Evolutionary conservation across 1,284 basidiomycete species (phyloP).

Genomic region (Puccinia hordei): DNA sequence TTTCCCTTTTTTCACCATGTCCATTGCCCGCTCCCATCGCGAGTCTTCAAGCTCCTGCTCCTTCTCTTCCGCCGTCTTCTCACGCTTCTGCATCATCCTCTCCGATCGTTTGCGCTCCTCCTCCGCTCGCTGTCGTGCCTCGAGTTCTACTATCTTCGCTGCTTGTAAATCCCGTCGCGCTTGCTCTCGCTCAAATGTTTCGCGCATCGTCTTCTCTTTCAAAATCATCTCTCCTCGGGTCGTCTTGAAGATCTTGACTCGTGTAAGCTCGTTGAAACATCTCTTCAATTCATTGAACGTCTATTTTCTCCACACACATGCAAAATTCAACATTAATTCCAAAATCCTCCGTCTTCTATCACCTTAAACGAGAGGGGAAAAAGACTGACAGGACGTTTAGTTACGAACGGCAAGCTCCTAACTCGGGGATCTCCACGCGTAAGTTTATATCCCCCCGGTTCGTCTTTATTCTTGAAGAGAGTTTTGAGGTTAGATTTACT

Average conservation of each 20-base stretch:
- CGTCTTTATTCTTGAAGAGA: conserved; percentile 72
- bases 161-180: conserved; percentile 79
- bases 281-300: conserved; percentile 87
- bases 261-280: conserved; percentile 82
- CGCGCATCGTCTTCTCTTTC: conserved; percentile 78
- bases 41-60: conserved; percentile 74
- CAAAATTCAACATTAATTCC: not conserved
- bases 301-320: conserved; percentile 62
- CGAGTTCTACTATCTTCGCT: conserved; percentile 69
- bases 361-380: not conserved
- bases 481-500: conserved; percentile 75
- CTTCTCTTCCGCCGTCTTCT: conserved; percentile 68
- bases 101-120: conserved; percentile 12
- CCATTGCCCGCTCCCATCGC: conserved; percentile 76
- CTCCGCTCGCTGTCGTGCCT: not conserved
- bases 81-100: conserved; percentile 61
- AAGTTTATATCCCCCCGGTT: conserved; percentile 58
- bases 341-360: not conserved
- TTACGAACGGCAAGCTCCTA: conserved; percentile 88
- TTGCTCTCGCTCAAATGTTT: conserved; percentile 81
- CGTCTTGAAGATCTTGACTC: conserved; percentile 80
- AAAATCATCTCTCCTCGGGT: conserved; percentile 80
- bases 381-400: conserved; percentile 76
- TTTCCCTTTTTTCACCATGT: conserved; percentile 84
- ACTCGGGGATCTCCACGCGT: conserved; percentile 68